These are phyloP conservation scores for Globisporangium barbulae DNA, from an alignment of 352 stramenopile species.

Conservation along the genomic window DNA sequence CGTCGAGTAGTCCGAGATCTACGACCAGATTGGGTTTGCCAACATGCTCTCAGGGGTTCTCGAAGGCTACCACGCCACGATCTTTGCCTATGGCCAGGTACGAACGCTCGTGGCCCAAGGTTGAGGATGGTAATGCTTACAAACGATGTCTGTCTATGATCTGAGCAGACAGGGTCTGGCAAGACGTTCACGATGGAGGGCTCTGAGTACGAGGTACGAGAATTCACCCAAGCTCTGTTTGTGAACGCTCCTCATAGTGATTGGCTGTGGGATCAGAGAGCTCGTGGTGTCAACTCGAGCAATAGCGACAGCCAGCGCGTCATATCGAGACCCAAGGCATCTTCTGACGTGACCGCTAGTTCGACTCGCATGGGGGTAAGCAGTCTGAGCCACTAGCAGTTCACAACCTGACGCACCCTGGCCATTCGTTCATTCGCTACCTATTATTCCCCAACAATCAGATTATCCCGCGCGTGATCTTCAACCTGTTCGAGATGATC, in stretches of 20 bases:
- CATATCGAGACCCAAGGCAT: conserved; percentile 16
- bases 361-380: conserved; percentile 33
- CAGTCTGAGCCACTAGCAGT: not conserved
- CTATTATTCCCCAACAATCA: conserved; percentile 5
- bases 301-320: conserved; percentile 12
- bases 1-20: conserved; percentile 27
- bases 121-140: not conserved
- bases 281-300: conserved; percentile 4
- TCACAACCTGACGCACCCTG: conserved; percentile 7
- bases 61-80: conserved; percentile 44
- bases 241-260: not conserved
- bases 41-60: conserved; percentile 32
- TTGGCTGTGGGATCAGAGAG: not conserved
- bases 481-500: conserved; percentile 37
- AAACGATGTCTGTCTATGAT: no score
- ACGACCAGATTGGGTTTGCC: conserved; percentile 33
- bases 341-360: conserved; percentile 9
- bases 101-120: not conserved
- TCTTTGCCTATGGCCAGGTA: conserved; percentile 59
- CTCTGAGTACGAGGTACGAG: conserved; percentile 48
- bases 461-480: conserved; percentile 51
- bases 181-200: conserved; percentile 69
- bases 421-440: not conserved
- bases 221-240: not conserved
- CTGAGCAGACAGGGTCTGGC: conserved; percentile 38